These are phyloP conservation scores for Colletotrichum viniferum DNA, from an alignment of 2,329 filamentous ascomycete genomes.

Conservation along the genomic window DNA sequence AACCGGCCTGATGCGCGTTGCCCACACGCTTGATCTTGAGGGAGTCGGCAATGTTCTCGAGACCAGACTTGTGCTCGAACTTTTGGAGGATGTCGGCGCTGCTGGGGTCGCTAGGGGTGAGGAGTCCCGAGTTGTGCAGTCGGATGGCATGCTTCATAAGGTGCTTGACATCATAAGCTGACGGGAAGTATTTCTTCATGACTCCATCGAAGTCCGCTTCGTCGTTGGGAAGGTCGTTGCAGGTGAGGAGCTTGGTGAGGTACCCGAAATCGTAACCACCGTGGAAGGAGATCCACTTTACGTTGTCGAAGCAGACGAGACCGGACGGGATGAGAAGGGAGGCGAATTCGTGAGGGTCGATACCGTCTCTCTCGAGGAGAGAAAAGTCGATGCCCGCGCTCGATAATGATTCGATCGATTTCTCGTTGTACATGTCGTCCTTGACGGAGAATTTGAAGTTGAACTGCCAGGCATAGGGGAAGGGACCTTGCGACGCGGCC, in stretches of 20 bases:
- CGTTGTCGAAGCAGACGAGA: constrained; percentile 83
- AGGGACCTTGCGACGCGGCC: constrained; percentile 50
- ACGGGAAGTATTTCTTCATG: constrained; percentile 92
- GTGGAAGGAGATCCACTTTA: constrained; percentile 97
- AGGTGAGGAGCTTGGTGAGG: constrained; percentile 89
- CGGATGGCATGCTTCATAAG: constrained; percentile 88
- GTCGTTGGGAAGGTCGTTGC: constrained; percentile 82
- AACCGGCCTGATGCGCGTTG: constrained; percentile 88
- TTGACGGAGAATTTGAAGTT: constrained; percentile 97
- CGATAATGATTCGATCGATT: constrained; percentile 89
- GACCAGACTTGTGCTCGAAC: constrained; percentile 86
- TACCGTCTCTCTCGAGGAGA: constrained; percentile 83
- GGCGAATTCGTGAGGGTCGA: constrained; percentile 88
- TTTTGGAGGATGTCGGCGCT: constrained; percentile 79
- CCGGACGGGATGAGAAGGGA: constrained; percentile 90
- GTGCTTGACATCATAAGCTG: constrained; percentile 95
- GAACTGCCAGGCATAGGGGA: constrained; percentile 97
- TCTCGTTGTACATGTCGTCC: constrained; percentile 96
- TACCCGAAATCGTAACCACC: constrained; percentile 99
- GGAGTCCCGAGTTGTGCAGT: constrained; percentile 66
- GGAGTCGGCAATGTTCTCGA: constrained; percentile 93
- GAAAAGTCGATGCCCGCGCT: constrained; percentile 93
- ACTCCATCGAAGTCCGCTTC: constrained; percentile 88
- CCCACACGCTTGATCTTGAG: constrained; percentile 90
- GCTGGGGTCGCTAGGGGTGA: constrained; percentile 66